Evolutionary conservation across 192 early-diverging fungal genomes (phyloP).

Genomic region (Polychytrium aggregatum): DNA sequence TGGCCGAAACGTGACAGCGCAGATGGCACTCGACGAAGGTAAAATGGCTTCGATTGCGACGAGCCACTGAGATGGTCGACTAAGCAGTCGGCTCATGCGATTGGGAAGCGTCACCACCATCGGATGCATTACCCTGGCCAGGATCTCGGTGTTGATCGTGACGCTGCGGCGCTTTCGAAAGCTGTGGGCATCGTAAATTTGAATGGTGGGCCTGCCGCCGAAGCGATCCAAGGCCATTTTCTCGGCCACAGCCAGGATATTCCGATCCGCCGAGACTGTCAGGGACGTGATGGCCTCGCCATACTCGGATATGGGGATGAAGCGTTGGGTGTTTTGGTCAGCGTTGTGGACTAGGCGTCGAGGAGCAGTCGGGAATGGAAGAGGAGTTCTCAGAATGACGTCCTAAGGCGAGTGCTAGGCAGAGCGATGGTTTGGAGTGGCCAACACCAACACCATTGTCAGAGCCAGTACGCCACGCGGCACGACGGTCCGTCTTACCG

Average conservation of each 20-base stretch:
- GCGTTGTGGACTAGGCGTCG: slow-evolving; percentile 29
- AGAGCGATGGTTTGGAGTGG: neutral
- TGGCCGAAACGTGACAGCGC: too few relatives aligned
- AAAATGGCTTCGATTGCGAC: too few relatives aligned
- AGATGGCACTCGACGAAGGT: too few relatives aligned
- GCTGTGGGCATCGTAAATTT: slow-evolving; percentile 29
- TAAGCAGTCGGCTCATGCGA: too few relatives aligned
- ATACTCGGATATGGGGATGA: slow-evolving; percentile 22
- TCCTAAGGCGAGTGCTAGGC: neutral
- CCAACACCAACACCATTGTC: neutral
- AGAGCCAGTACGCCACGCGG: neutral
- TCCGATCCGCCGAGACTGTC: slow-evolving; percentile 27
- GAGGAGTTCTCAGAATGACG: neutral
- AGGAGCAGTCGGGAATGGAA: too few relatives aligned
- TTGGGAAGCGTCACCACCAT: neutral
- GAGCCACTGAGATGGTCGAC: too few relatives aligned
- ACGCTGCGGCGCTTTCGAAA: slow-evolving; percentile 27
- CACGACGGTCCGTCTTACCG: slow-evolving; percentile 20
- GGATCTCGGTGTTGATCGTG: slow-evolving; percentile 2
- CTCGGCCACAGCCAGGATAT: slow-evolving; percentile 38
- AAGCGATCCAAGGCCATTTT: slow-evolving; percentile 5
- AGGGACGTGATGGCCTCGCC: slow-evolving; percentile 27
- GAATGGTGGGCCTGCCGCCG: slow-evolving; percentile 17
- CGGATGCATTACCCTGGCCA: slow-evolving; percentile 10
- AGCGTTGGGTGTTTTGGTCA: slow-evolving; percentile 31